Evolutionary conservation across 768 basidiomycete genomes (phyloP).

Genomic region (Rhodocollybia butyracea): DNA sequence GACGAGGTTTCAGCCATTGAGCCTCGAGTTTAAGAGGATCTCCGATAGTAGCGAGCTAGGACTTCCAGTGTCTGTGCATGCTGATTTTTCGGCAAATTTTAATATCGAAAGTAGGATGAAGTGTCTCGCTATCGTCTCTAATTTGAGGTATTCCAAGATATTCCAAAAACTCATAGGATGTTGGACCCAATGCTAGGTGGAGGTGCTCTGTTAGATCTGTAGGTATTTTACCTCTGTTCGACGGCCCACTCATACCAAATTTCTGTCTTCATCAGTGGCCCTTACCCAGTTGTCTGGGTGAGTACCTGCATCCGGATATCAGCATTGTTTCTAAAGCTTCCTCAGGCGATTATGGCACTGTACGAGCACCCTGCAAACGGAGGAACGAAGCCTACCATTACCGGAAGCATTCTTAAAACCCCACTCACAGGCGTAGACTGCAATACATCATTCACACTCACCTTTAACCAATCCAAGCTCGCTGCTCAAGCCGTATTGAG

Average conservation of each 20-base stretch:
- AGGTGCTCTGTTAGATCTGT: constrained; percentile 84
- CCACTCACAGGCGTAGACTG: constrained; percentile 78
- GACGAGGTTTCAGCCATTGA: constrained; percentile 79
- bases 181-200: constrained; percentile 79
- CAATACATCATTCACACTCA: constrained; percentile 71
- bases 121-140: background rate
- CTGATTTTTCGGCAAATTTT: constrained; percentile 75
- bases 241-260: constrained; percentile 22
- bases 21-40: constrained; percentile 59
- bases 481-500: constrained; percentile 71
- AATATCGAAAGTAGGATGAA: constrained; percentile 55
- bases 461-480: constrained; percentile 57
- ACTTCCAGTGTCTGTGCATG: constrained; percentile 61
- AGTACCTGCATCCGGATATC: constrained; percentile 13
- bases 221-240: constrained; percentile 23
- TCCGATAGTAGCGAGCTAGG: constrained; percentile 64
- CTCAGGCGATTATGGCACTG: constrained; percentile 73
- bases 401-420: constrained; percentile 74
- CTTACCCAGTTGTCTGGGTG: constrained; percentile 82
- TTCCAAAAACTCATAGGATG: constrained; percentile 67
- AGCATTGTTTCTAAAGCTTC: background rate
- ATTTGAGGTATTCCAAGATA: constrained; percentile 35
- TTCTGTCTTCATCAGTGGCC: constrained; percentile 47
- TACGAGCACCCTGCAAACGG: constrained; percentile 82
- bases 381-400: constrained; percentile 53